Evolutionary conservation across 2,329 filamentous ascomycete species (phyloP).

Genomic region (Xylariaceae sp.): DNA sequence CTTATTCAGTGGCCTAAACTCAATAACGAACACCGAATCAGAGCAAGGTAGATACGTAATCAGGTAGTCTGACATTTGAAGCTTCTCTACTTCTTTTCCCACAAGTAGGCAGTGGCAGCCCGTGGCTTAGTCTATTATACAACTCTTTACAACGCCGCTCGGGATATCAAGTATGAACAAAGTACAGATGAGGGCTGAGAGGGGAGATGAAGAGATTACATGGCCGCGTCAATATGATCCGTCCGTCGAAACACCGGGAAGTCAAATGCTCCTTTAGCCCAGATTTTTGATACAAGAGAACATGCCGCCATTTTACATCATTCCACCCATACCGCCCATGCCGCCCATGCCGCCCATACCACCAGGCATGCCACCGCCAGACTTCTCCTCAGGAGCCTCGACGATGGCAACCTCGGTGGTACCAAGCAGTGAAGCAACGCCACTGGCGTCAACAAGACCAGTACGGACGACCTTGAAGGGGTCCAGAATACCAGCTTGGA

Average conservation of each 20-base stretch:
- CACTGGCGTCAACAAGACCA: conserved; percentile 87
- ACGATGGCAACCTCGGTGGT: conserved; percentile 98
- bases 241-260: conserved; percentile 42
- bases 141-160: conserved; percentile 27
- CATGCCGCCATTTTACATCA: conserved; percentile 49
- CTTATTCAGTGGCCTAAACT: too few species aligned
- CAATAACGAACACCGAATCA: too few species aligned
- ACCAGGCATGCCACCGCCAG: conserved; percentile 60
- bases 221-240: conserved; percentile 29
- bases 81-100: background rate
- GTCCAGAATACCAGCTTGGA: conserved; percentile 91
- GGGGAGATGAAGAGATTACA: conserved; percentile 28
- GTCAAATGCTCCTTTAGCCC: conserved; percentile 39
- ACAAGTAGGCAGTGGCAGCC: conserved; percentile 4
- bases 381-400: conserved; percentile 92
- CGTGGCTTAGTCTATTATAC: conserved; percentile 23
- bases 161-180: conserved; percentile 30
- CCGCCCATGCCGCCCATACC: conserved; percentile 52
- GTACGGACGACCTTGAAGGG: conserved; percentile 99
- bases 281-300: conserved; percentile 31
- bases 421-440: conserved; percentile 93
- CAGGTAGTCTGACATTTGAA: background rate
- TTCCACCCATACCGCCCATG: conserved; percentile 49
- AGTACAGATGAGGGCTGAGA: conserved; percentile 15
- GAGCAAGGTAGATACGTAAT: too few species aligned